Percentiles rank a stretch among this genome's conserved stretches.
These are phyloP conservation scores for Aspergillus bertholletiae DNA, from an alignment of 495 filamentous ascomycete genomes.

Conservation along the genomic window DNA sequence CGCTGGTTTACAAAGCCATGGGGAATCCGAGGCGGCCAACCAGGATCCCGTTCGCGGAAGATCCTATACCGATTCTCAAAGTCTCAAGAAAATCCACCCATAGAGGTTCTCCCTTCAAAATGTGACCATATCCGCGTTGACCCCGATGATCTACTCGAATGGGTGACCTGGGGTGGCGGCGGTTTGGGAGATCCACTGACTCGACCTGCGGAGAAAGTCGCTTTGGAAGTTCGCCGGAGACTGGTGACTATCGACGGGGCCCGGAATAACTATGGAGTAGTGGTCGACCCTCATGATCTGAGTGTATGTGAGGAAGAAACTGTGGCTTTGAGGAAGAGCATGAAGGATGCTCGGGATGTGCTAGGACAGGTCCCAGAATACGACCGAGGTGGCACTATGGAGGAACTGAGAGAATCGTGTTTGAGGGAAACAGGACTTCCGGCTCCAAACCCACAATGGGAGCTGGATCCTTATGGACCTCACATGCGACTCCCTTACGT, in stretches of 20 bases:
- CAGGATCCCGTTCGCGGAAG: slow-evolving; percentile 42
- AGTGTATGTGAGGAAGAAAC: slow-evolving; percentile 29
- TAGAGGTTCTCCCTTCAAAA: slow-evolving; percentile 37
- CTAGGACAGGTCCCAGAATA: slow-evolving; percentile 19
- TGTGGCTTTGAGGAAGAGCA: slow-evolving; percentile 24
- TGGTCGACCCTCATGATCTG: slow-evolving; percentile 27
- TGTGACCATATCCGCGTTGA: slow-evolving; percentile 47
- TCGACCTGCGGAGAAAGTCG: slow-evolving; percentile 41
- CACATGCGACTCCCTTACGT: slow-evolving; percentile 32
- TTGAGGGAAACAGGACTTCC: slow-evolving; percentile 37
- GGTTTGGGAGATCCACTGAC: slow-evolving; percentile 48
- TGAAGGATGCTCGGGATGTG: slow-evolving; percentile 15
- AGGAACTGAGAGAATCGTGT: slow-evolving; percentile 27
- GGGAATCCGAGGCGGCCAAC: slow-evolving; percentile 45
- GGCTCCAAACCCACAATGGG: slow-evolving; percentile 34
- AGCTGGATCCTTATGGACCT: slow-evolving; percentile 31
- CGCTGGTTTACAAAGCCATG: slow-evolving; percentile 51
- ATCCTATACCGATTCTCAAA: slow-evolving; percentile 35
- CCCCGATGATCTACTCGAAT: slow-evolving; percentile 46
- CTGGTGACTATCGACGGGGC: slow-evolving; percentile 46
- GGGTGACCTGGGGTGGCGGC: slow-evolving; percentile 51
- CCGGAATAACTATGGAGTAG: slow-evolving; percentile 38
- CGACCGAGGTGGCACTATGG: slow-evolving; percentile 38
- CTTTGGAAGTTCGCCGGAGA: slow-evolving; percentile 42
- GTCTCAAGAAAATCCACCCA: slow-evolving; percentile 22